Evolutionary conservation across 768 basidiomycete genomes (phyloP).

Genomic region (Mycena pura): DNA sequence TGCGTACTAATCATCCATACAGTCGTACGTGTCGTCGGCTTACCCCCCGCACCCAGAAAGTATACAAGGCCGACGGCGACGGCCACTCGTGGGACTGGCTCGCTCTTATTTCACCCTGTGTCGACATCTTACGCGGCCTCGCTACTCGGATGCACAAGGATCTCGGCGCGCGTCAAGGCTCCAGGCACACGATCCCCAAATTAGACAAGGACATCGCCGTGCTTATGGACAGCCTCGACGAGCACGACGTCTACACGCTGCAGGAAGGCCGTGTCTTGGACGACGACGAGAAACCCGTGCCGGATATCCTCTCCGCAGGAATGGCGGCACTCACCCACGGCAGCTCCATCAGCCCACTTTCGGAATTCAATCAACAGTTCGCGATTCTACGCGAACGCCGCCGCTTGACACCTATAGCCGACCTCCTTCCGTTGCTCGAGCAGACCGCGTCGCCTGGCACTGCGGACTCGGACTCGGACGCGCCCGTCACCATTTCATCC

Average conservation of each 20-base stretch:
- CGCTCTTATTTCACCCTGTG: constrained; percentile 18
- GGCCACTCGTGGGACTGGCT: constrained; percentile 27
- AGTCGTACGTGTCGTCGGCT: no score
- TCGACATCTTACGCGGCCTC: constrained; percentile 33
- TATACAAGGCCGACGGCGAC: constrained; percentile 22
- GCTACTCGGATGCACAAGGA: constrained; percentile 15
- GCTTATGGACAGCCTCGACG: constrained; percentile 29
- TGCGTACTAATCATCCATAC: background rate
- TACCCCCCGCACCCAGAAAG: constrained; percentile 17
- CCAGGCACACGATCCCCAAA: constrained; percentile 35
- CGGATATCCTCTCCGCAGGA: constrained; percentile 23
- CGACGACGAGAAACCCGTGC: constrained; percentile 19
- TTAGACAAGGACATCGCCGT: constrained; percentile 36
- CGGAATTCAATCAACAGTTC: constrained; percentile 24
- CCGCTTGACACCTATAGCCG: constrained; percentile 1
- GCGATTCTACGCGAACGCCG: constrained; percentile 19
- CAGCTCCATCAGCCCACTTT: constrained; percentile 9
- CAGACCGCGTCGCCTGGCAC: background rate
- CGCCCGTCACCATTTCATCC: background rate
- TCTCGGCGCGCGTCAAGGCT: constrained; percentile 40
- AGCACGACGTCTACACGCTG: constrained; percentile 30
- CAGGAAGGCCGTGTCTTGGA: constrained; percentile 29
- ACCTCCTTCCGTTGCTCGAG: background rate
- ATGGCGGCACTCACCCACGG: constrained; percentile 18
- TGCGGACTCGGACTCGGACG: background rate